Base-by-base conservation (phyloP, 257 asterid species). In the Dorcoceras hygrometricum region DNA sequence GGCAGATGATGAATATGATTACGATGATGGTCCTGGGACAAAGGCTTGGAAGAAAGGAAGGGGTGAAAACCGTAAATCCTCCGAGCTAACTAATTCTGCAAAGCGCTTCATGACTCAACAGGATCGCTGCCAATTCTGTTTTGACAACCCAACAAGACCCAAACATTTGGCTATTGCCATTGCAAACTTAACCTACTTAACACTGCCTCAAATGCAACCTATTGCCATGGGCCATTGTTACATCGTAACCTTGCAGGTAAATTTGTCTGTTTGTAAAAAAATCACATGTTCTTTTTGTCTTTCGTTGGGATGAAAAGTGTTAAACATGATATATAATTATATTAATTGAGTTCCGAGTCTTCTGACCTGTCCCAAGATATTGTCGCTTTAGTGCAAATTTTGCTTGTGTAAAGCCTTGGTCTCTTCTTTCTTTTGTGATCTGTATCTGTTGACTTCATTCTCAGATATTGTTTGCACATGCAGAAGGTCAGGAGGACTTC, bases 1-100 rank as follows among this genome's bases (percentile, higher is more conserved):
- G 79, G 95, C 95, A 23, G 96, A 94, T 76, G 97, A 90, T 69
- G 99, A 94, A 79, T 90, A 94, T 71, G 99, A 93, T 71, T 86
- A 86, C 71, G 99, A 94, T 43, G 95, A 77, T 27, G 89, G 87
- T 58, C 95, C 97, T 62, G 84, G 78, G 78, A 86, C 66, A 67
- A 94, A 86, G 78, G 20, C 65, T 57, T 80, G 87, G 58, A 86
- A 85, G 86, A 86, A 80, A 83, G 87, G 76, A 68, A 86, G 83
- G 66, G 73, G 66, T 65, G 57, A 65, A 60, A 79, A 75, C 73
- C 66, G 28, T 46, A 78, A 75, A 72, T 71, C 90, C 18, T 67
- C 78, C 54, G 84, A 87, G 78, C 75, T 80, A 50, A 70, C 84
- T 56, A 73, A 73, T 71, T 71, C 84, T 29, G 89, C 87, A 32